Conservation (phyloP, 2,329 filamentous ascomycete species). For the Aspergillus clavatus region DNA sequence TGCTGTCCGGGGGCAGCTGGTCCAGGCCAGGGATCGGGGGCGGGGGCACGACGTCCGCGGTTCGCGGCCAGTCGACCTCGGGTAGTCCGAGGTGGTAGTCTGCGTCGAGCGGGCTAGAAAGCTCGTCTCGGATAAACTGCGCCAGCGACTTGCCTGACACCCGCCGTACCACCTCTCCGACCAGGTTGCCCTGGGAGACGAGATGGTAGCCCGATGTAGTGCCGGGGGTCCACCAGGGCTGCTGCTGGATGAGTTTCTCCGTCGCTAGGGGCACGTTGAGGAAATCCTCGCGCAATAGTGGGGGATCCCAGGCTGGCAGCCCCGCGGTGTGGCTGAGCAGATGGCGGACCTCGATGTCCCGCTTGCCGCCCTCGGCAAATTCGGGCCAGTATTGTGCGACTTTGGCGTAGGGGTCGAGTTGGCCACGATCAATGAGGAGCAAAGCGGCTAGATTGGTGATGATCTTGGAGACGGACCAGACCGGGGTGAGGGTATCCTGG, state of each 20-base stretch:
- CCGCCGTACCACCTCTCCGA: constrained; percentile 44
- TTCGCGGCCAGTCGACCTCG: constrained; percentile 41
- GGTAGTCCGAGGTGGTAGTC: constrained; percentile 46
- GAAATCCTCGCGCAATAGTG: constrained; percentile 30
- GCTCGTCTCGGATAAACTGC: constrained; percentile 43
- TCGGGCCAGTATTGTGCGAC: constrained; percentile 47
- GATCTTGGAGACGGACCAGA: constrained; percentile 42
- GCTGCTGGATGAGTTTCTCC: constrained; percentile 36
- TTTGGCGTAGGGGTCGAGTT: constrained; percentile 33
- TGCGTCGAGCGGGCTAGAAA: constrained; percentile 40
- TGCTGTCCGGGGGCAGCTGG: constrained; percentile 18
- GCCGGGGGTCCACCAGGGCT: constrained; percentile 45
- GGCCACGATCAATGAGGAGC: constrained; percentile 39
- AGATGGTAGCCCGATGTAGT: constrained; percentile 43
- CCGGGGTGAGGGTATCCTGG: constrained; percentile 37
- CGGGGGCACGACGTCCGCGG: constrained; percentile 34
- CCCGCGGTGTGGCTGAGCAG: constrained; percentile 40
- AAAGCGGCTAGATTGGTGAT: constrained; percentile 36
- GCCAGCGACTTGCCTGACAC: constrained; percentile 39
- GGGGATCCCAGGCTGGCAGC: constrained; percentile 32
- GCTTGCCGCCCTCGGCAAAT: constrained; percentile 41
- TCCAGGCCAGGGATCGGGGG: constrained; percentile 15
- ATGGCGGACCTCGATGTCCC: constrained; percentile 38
- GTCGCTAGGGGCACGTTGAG: constrained; percentile 28
- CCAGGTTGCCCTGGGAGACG: constrained; percentile 37